Percentiles rank a stretch among this genome's conserved stretches.
Evolutionary conservation across 345 rosid genomes (phyloP).

Genomic region (Nephelium lappaceum): DNA sequence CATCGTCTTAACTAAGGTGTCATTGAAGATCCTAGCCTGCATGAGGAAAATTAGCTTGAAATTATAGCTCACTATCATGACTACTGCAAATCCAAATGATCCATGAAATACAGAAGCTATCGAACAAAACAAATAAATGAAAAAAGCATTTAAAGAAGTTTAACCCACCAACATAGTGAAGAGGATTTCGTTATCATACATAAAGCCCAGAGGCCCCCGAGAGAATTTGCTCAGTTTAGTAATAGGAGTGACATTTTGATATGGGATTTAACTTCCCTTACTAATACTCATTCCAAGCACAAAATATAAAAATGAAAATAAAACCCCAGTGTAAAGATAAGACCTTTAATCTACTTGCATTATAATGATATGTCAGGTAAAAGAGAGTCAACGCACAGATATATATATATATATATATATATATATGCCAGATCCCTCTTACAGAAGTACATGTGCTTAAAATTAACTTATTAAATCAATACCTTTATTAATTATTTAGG

Average conservation of each 20-base stretch:
- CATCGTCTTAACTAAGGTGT: conserved; percentile 85
- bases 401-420: background rate
- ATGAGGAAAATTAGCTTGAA: background rate
- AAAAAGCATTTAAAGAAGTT: background rate
- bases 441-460: background rate
- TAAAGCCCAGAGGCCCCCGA: background rate
- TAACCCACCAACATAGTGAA: conserved; percentile 3
- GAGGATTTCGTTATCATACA: background rate
- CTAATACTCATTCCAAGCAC: background rate
- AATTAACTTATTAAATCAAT: too few relatives aligned
- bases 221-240: background rate
- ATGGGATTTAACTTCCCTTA: background rate
- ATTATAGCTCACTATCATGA: conserved; percentile 4
- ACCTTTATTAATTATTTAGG: too few relatives aligned
- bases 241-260: background rate
- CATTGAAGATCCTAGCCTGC: conserved; percentile 80
- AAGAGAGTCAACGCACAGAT: too few relatives aligned
- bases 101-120: background rate
- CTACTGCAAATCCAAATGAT: background rate
- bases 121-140: background rate
- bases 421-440: background rate
- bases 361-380: background rate
- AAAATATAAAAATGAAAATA: background rate
- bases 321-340: background rate
- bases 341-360: background rate